phyloP scores from a whole-genome alignment of 495 filamentous ascomycete genomes.

The Astrothelium subdiscretum region DNA sequence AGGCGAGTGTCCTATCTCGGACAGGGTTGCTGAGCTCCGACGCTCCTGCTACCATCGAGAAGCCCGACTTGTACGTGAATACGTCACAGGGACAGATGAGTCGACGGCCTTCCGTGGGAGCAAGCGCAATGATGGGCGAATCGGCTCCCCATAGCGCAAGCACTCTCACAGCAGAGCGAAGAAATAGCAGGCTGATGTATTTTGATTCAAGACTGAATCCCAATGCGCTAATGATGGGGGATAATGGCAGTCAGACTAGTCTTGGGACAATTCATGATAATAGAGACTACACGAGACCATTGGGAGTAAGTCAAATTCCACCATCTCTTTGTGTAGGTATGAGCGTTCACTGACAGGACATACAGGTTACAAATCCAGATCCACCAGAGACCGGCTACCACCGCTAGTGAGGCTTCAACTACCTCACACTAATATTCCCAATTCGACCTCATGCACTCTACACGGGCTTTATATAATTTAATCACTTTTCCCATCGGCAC shows the following conservation, averaged over 20 bases:
- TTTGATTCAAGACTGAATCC: not conserved
- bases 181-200: not conserved
- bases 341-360: not conserved
- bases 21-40: not conserved
- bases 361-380: not conserved
- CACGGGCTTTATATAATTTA: not conserved
- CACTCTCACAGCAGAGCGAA: not conserved
- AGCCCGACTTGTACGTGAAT: not conserved
- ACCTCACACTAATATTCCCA: not conserved
- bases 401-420: not conserved
- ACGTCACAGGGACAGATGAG: not conserved
- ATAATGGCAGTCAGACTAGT: not conserved
- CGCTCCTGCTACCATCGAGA: not conserved
- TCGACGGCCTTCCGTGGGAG: not conserved
- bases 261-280: not conserved
- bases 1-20: not conserved
- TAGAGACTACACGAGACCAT: not conserved
- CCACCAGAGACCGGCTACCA: not conserved
- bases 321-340: not conserved
- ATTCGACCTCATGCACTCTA: not conserved
- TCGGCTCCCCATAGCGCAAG: not conserved
- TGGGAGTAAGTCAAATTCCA: not conserved
- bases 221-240: conserved; percentile 1
- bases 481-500: not conserved
- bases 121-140: not conserved